phyloP scores from a whole-genome alignment of 805 yeast genomes.

The Candida namnaoensis region DNA sequence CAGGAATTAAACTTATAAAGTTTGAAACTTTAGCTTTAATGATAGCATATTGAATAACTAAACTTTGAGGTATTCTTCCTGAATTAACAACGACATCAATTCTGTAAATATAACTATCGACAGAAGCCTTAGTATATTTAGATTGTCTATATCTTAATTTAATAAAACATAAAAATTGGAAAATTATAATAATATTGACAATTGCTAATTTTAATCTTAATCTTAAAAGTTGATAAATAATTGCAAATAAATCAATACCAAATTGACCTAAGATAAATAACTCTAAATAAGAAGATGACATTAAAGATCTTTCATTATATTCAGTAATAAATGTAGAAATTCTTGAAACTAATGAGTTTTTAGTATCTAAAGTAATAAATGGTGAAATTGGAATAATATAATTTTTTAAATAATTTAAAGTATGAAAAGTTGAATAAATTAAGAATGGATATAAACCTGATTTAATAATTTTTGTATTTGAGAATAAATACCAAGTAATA shows the following conservation, averaged over 20 bases:
- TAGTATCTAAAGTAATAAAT: constrained; percentile 10
- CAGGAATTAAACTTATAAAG: constrained; percentile 6
- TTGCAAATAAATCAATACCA: constrained; percentile 32
- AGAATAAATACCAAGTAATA: constrained; percentile 32
- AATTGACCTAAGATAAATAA: constrained; percentile 30
- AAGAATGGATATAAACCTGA: constrained; percentile 53
- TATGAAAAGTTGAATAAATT: constrained; percentile 58
- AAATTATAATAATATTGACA: constrained; percentile 28
- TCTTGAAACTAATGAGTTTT: constrained; percentile 18
- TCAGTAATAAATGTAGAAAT: constrained; percentile 25
- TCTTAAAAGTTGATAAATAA: constrained; percentile 25
- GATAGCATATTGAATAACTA: constrained; percentile 7
- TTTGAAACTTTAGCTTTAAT: constrained; percentile 7
- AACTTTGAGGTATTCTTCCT: constrained; percentile 26
- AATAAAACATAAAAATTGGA: constrained; percentile 43
- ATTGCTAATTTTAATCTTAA: constrained; percentile 16
- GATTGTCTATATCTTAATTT: constrained; percentile 54
- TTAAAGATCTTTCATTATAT: constrained; percentile 34
- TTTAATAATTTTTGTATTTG: constrained; percentile 29
- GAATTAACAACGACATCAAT: constrained; percentile 26
- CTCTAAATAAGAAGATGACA: constrained; percentile 38
- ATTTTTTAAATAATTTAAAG: constrained; percentile 47
- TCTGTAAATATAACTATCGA: constrained; percentile 35
- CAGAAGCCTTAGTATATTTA: constrained; percentile 40
- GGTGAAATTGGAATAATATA: constrained; percentile 46